Evolutionary conservation across 1,284 basidiomycete genomes (phyloP), one percentile per base, ranked within the genome.

Genomic region (Puccinia polysora): DNA sequence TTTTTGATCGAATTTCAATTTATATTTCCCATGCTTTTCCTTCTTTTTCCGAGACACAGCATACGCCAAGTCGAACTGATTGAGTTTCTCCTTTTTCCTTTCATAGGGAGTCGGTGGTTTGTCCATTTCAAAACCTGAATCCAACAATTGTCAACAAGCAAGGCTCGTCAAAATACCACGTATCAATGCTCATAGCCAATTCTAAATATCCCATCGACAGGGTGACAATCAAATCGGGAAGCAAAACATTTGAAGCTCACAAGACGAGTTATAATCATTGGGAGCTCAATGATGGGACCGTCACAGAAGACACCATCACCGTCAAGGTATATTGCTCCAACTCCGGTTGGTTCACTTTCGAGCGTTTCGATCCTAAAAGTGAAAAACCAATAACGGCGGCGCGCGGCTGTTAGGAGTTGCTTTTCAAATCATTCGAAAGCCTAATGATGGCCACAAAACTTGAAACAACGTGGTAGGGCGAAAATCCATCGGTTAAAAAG

Each of bases 241-340:
- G 6, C 14, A 52, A 34, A 25, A 38, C 30, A 20, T 23, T 50
- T n/a, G 3, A 1, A 10, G 52, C 49, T 12, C 32, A 12, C 2
- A 50, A 40, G 34, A 67, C n/a, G 10, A 25, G 25, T 34, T 67
- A 67, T 30, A 67, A 67, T 36, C 55, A 53, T 52, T 67, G 64
- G 64, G 64, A 67, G 43, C 34, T 67, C 15, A 20, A 32, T 20
- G 8, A 67, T 14, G 40, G 47, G 25, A 18, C 64, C 2, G 34
- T 40, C n/a, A 25, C 34, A 34, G 30, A 8, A 20, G 32, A 38
- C 14, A 30, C 20, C 20, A 20, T 59, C 6, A 40, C 53, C 28
- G 50, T 67, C 2, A 67, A 38, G 38, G 64, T 67, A 20, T 55
- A 49, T 55, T 67, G 64, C 43, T 18, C 49, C 0, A 55, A 53